Conservation (phyloP, 345 rosid species). For the Salix exigua region DNA sequence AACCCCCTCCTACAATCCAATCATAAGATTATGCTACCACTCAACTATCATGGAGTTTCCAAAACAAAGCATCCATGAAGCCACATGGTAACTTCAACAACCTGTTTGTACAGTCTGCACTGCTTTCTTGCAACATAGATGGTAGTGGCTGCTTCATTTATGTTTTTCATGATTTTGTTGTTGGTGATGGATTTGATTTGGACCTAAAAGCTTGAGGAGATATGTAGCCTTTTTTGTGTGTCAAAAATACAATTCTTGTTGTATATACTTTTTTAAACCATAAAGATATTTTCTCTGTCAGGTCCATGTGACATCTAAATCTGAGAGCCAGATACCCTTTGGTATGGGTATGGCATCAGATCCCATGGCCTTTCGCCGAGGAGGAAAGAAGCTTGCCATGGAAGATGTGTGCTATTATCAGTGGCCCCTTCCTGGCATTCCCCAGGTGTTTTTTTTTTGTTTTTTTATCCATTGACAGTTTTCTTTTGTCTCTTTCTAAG, state of each 20-base stretch:
- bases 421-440: slow-evolving; percentile 86
- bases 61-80: neutral
- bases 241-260: neutral
- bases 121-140: neutral
- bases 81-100: neutral
- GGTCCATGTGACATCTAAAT: slow-evolving; percentile 63
- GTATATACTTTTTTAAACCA: neutral
- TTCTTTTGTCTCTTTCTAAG: neutral
- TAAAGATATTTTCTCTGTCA: slow-evolving; percentile 23
- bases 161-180: slow-evolving; percentile 3
- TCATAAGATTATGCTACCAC: neutral
- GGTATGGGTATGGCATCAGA: slow-evolving; percentile 86
- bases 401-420: slow-evolving; percentile 89
- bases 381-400: slow-evolving; percentile 91
- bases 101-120: neutral
- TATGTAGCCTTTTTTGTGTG: neutral
- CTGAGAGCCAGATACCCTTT: slow-evolving; percentile 55
- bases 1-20: neutral
- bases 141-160: neutral
- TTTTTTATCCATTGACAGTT: slow-evolving; percentile 15
- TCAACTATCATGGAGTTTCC: neutral
- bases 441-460: slow-evolving; percentile 43
- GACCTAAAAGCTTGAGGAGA: neutral
- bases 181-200: neutral
- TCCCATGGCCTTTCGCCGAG: slow-evolving; percentile 93